Conservation (phyloP, 192 early-diverging fungal species). For the Umbelopsis vinacea region DNA sequence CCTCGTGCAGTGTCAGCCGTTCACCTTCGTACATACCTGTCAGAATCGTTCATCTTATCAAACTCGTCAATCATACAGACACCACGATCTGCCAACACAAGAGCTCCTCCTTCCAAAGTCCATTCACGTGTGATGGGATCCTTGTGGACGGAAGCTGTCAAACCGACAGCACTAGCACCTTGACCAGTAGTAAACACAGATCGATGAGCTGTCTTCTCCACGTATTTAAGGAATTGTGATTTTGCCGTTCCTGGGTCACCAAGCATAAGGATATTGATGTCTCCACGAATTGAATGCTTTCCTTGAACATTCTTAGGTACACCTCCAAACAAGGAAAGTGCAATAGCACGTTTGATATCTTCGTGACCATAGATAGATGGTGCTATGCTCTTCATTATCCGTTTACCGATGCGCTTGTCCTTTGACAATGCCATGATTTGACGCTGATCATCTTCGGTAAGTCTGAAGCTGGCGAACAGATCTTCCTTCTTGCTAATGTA, state of each 20-base stretch:
- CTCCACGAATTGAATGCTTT: constrained; percentile 95
- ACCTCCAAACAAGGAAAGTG: constrained; percentile 94
- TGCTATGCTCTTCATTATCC: constrained; percentile 93
- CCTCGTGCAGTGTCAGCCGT: neutral
- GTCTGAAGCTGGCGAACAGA: constrained; percentile 79
- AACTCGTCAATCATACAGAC: constrained; percentile 91
- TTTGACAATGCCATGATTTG: constrained; percentile 73
- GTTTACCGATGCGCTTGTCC: constrained; percentile 77
- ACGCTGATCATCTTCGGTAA: constrained; percentile 92
- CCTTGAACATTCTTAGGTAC: constrained; percentile 92
- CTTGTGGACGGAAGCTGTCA: constrained; percentile 84
- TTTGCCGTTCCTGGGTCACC: constrained; percentile 91
- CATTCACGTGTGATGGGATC: constrained; percentile 87
- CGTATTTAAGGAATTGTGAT: constrained; percentile 85
- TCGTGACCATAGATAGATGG: constrained; percentile 99
- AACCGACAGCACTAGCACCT: constrained; percentile 83
- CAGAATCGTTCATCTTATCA: constrained; percentile 92
- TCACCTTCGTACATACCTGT: constrained; percentile 46
- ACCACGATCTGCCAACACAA: constrained; percentile 86
- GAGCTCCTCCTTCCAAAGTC: constrained; percentile 88
- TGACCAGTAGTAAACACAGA: constrained; percentile 88
- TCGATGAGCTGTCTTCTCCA: constrained; percentile 84
- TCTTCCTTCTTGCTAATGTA: constrained; percentile 90
- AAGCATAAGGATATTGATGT: constrained; percentile 96
- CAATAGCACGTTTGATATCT: constrained; percentile 93